Evolutionary conservation across 345 rosid genomes (phyloP), one percentile per base, ranked within the genome.

Genomic region (Anastatica hierochuntica): DNA sequence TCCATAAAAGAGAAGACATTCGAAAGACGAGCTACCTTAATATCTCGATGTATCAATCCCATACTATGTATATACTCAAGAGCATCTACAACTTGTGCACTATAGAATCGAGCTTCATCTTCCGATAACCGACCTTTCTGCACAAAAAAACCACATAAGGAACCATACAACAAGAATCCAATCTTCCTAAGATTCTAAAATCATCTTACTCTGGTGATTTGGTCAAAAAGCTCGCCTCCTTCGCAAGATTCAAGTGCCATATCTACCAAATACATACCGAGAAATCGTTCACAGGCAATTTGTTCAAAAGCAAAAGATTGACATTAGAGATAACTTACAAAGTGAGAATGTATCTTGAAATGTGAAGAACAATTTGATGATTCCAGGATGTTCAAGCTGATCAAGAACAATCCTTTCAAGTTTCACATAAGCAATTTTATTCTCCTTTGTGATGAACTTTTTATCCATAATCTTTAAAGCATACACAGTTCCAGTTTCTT

Each of bases 401-500:
- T 94, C 97, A 58, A 88, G 90, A 58, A 94, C 97, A 60, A 88
- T 83, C 42, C 99, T 78, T 58, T 94, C 97, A 66, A 94, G 56
- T 81, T 92, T 92, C 46, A 88, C 97, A 74, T 85, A 92, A 70
- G 95, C 77, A 21, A 90, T 83, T 77, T 92, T 92, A 71, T 88
- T 88, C 80, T 92, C 99, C 68, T 88, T 88, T 56, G 99, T 85
- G 61, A 92, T 88, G 54, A 92, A 92, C 43, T 88, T 92, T 66
- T 92, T 92, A 75, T 94, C 99, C 99, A 94, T 94, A 45, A 92
- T 88, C 78, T 92, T 92, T 77, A 92, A 76, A 7, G 99, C 98
- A 48, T 79, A 92, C 48, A 92, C 80, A 38, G 59, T 55, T 66
- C 97, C 97, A 6, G 84, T 69, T 40, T 88, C 97, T 50, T 85